Conservation (phyloP, 1,284 basidiomycete species). For the Cutaneotrichosporon dermatis region DNA sequence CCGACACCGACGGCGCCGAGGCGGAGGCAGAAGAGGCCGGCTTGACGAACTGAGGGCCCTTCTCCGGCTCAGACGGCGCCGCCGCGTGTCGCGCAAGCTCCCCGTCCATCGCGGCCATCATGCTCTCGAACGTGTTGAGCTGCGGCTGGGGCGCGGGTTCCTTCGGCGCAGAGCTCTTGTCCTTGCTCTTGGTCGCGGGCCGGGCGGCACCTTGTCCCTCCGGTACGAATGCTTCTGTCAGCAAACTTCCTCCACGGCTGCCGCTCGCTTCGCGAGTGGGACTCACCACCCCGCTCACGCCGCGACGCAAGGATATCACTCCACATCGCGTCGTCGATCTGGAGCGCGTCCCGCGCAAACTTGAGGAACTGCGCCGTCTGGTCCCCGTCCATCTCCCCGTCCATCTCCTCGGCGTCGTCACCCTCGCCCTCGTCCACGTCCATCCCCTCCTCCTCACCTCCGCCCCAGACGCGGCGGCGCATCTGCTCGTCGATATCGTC, state of each 20-base stretch:
- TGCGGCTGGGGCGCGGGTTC: conserved; percentile 53
- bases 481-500: conserved; percentile 75
- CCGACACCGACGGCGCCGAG: too few species aligned
- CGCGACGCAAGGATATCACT: conserved; percentile 72
- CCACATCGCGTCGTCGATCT: conserved; percentile 80
- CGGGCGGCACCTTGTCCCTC: neutral
- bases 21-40: neutral
- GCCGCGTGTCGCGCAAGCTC: conserved; percentile 56
- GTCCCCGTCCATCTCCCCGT: neutral
- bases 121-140: conserved; percentile 84
- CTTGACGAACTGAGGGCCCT: neutral
- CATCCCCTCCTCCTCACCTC: conserved; percentile 54
- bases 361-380: conserved; percentile 85
- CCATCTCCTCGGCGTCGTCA: neutral
- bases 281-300: conserved; percentile 56
- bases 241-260: too few species aligned
- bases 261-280: too few species aligned
- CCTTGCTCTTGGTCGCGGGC: neutral
- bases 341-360: conserved; percentile 82
- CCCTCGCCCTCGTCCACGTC: conserved; percentile 59
- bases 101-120: conserved; percentile 90
- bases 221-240: conserved; percentile 14
- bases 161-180: neutral
- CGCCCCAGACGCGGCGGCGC: conserved; percentile 76
- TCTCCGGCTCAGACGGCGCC: conserved; percentile 1